Base-by-base conservation (phyloP, 176 grass and related monocot genomes). In the Luzula sylvatica region DNA sequence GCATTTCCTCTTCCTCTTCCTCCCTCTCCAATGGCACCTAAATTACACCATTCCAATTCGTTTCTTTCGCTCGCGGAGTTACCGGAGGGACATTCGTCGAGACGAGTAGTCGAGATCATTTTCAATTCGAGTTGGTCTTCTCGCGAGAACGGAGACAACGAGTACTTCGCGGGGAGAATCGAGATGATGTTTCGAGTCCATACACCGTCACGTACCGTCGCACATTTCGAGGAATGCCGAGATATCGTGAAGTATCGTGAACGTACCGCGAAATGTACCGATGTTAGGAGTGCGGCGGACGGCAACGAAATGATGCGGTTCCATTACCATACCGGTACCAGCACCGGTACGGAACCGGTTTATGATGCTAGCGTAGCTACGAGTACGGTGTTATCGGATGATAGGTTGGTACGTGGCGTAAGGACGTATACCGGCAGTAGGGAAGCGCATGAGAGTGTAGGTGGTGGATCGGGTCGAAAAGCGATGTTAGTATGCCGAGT, bases 261-360 rank as follows among this genome's bases (percentile, higher is more conserved):
- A 3, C 79, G 62, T 15, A 53, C 62, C 21, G 50, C 69, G 0
- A 42, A 76, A 8, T 80, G 78, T 57, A 72, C 26, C 0, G 60
- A 64, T 5, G 44, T 45, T 12, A 42, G 60, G 21, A 47, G 88
- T 40, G 83, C 72, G 5, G 88, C 88, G 1, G 88, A 94, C 50
- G 88, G 88, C 9, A 94, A 94, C 59, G 88, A 94, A 72, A 83
- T 94, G 88, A 87, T 83, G 88, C 75, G 76, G 23, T 94, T 94
- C 72, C 55, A 81, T 40, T 69, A 46, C 65, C 55, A 45, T 51
- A 11, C 32, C 13, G 46, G 45, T 52, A 55, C 78, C 53, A n/a
- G 78, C 26, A 52, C 58, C 30, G 32, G 65, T 60, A 12, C 22
- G 50, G 6, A 59, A 1, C 14, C 42, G 1, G 23, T 71, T 1